Base-by-base conservation (phyloP, 495 filamentous ascomycete species). In the Wilcoxina mikolae region DNA sequence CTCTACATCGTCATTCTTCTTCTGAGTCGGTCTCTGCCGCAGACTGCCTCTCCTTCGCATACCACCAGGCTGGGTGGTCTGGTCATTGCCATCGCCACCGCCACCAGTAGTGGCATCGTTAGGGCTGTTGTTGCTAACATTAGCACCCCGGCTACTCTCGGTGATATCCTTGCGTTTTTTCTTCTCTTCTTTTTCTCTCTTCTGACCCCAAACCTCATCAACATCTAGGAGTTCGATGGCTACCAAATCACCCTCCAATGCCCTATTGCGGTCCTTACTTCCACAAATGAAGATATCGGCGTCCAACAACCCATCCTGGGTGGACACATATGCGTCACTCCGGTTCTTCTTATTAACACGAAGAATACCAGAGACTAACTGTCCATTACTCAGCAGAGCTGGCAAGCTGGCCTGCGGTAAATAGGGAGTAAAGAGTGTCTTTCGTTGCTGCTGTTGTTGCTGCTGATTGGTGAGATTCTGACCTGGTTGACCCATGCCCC, bases 131-230 rank as follows among this genome's bases (percentile, higher is more conserved):
- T 25, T 49, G 23, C 27, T 54, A 31, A 54, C 39, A 17, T 17
- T 83, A 27, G 73, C 83, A 55, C 81, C 82, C 53, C 91, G 80
- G 44, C 87, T 86, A 24, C 23, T 45, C 63, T 95, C 91, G 22
- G 87, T 93, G 55, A 94, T 91, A 64, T 98, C 91, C 74, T 98
- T 98, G 67, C 91, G 84, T 73, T 96, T 96, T 80, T 98, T 98
- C 75, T 98, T 98, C 64, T 98, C 91, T 68, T 98, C 91, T 66
- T 98, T 98, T 67, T 98, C 91, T 22, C 86, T 84, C 74, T 98
- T 98, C 71, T 98, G 91, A 15, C 82, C 78, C 91, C 91, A 98
- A 9, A 98, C 91, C 64, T 98, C 91, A 67, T 96, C 91, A 2
- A 98, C 91, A 66, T 98, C 91, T 25, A 98, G 81, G 18, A 98